Percentiles rank a stretch among this genome's conserved stretches.
These are phyloP conservation scores for Macrophomina pseudophaseolina DNA, from an alignment of 2,329 filamentous ascomycete species.

Conservation along the genomic window DNA sequence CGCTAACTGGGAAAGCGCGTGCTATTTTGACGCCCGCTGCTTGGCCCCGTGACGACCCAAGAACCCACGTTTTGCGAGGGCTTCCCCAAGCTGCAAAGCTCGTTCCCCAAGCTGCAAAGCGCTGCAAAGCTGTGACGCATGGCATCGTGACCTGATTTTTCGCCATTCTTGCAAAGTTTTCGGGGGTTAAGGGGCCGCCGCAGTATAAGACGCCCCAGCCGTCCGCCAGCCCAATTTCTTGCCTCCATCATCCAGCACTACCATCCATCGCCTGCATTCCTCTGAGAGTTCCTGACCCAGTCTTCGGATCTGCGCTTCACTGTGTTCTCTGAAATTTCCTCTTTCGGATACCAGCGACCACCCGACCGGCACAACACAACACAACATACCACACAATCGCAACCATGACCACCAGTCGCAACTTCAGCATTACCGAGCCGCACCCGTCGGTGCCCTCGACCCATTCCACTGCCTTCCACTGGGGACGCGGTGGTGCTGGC, in stretches of 20 bases:
- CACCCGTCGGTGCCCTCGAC: constrained; percentile 62
- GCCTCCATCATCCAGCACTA: neutral
- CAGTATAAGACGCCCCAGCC: constrained; percentile 24
- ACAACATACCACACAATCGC: constrained; percentile 26
- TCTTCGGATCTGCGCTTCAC: constrained; percentile 10
- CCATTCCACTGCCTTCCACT: constrained; percentile 54
- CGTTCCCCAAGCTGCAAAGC: constrained; percentile 28
- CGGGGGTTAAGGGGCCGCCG: constrained; percentile 11
- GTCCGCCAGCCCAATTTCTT: neutral
- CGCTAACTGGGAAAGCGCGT: constrained; percentile 51
- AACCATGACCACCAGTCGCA: constrained; percentile 38
- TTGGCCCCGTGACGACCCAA: constrained; percentile 4
- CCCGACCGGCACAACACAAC: constrained; percentile 3
- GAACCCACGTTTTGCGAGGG: constrained; percentile 12
- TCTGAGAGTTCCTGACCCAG: neutral
- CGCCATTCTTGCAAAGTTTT: constrained; percentile 25
- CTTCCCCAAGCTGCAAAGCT: constrained; percentile 28
- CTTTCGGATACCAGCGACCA: constrained; percentile 19
- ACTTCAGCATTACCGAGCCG: constrained; percentile 65
- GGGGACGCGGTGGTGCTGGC: constrained; percentile 64
- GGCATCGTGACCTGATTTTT: constrained; percentile 26
- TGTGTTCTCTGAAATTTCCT: constrained; percentile 21
- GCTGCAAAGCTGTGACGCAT: constrained; percentile 23
- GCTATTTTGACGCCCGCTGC: constrained; percentile 21
- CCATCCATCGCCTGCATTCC: neutral